Evolutionary conservation across 31 red algal genomes (phyloP).

Genomic region (Porphyra umbilicalis): DNA sequence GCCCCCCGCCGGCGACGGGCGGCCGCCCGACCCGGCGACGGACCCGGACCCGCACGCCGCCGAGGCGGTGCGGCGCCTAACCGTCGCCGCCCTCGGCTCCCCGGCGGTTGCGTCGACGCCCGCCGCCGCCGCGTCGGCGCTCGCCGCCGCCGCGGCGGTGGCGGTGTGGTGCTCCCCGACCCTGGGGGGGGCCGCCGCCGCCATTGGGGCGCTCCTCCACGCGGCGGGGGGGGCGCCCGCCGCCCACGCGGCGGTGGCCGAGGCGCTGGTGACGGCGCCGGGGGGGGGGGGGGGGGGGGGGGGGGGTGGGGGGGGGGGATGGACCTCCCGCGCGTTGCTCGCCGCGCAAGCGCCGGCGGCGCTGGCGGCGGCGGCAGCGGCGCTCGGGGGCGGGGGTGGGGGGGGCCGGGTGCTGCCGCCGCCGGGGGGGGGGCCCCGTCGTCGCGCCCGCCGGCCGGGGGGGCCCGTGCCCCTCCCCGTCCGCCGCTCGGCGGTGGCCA

Average conservation of each 20-base stretch:
- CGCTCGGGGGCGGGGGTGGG: not conserved
- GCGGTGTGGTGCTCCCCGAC: not conserved
- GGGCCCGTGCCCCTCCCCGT: not conserved
- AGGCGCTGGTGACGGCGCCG: not conserved
- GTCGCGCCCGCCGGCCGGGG: not conserved
- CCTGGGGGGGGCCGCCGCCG: not conserved
- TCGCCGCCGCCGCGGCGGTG: not conserved
- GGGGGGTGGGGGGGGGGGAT: not conserved
- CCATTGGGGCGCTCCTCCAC: not conserved
- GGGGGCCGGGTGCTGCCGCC: not conserved
- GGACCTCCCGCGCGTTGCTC: not conserved
- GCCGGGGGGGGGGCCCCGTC: not conserved
- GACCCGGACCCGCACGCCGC: not conserved
- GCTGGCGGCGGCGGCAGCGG: not conserved
- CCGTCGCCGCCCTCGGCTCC: not conserved
- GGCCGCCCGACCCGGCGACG: not conserved
- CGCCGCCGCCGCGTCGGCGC: not conserved
- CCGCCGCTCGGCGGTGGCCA: not conserved
- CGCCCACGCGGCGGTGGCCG: not conserved
- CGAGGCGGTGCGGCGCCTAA: not conserved
- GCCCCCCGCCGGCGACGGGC: not conserved
- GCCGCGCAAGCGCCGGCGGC: not conserved
- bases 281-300: not conserved
- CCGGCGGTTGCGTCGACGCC: not conserved
- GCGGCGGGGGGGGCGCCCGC: not conserved